Base-by-base conservation (phyloP, 805 yeast genomes). In the Yamadazyma scolyti region DNA sequence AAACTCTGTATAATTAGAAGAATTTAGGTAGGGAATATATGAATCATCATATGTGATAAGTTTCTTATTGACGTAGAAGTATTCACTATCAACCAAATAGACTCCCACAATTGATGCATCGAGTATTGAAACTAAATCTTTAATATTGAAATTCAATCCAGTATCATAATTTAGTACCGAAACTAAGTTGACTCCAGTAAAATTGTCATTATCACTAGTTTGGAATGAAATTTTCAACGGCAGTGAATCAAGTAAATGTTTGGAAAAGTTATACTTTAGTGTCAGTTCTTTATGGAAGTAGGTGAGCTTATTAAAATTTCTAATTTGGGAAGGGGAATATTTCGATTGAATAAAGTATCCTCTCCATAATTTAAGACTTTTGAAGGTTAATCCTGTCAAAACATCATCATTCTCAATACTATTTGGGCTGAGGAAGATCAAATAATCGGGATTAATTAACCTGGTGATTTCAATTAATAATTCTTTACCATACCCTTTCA, bases 401-500 rank as follows among this genome's bases (percentile, higher is more conserved):
- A 50, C 42, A 17, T 59, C 66, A 2, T 54, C 44, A 16, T 57
- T 58, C 4, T 54, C 61, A 4, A 50, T 50, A 48, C 50, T n/a
- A 26, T 44, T 32, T 33, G 40, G 36, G 18, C 54, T 48, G 34
- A 88, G 47, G 33, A 77, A 70, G 0, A 83, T 52, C 15, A 84
- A 50, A 38, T 73, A 68, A 0, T 80, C 71, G 0, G 94, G 85
- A 16, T 63, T 55, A 2, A 73, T 52, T 7, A 52, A 36, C 1
- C 45, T 37, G 2, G 78, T 61, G 2, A 82, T 56, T 16, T 66
- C 58, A 10, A 56, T 62, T n/a, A 84, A 61, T 6, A 88, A 56
- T 28, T 77, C 80, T 10, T 79, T 65, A 0, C 97, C 97, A 40
- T 76, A 77, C 0, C 96, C 97, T 54, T 83, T 84, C 18, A 87